These are phyloP conservation scores for Grigorovia jiainica DNA, from an alignment of 805 yeast genomes.

Conservation along the genomic window DNA sequence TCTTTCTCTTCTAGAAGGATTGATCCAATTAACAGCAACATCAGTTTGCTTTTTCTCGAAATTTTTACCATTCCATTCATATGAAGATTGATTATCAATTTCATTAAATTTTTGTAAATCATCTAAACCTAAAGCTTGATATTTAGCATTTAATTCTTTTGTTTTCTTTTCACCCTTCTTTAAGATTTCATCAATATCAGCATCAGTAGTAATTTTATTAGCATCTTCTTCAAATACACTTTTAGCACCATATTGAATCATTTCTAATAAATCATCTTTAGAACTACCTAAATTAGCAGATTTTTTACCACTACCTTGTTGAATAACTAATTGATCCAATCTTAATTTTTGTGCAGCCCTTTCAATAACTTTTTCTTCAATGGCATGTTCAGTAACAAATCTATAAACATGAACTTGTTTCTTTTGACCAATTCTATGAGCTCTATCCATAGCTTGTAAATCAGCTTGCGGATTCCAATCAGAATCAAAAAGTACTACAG, in stretches of 20 bases:
- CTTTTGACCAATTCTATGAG: conserved; percentile 94
- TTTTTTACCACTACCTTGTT: conserved; percentile 60
- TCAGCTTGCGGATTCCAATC: conserved; percentile 99
- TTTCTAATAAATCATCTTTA: conserved; percentile 61
- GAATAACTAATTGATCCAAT: conserved; percentile 88
- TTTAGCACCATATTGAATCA: conserved; percentile 97
- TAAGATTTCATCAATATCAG: conserved; percentile 78
- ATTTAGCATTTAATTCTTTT: conserved; percentile 65
- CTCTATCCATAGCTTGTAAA: conserved; percentile 96
- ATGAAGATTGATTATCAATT: conserved; percentile 70
- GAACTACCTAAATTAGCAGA: conserved; percentile 32
- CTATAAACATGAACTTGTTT: conserved; percentile 89
- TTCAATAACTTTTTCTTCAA: conserved; percentile 90
- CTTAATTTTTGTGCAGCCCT: conserved; percentile 90
- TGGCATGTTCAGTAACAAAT: conserved; percentile 89
- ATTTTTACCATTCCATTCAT: conserved; percentile 93
- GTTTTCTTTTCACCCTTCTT: conserved; percentile 78
- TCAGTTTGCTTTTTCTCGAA: conserved; percentile 33
- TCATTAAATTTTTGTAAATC: conserved; percentile 82
- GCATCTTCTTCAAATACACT: conserved; percentile 58
- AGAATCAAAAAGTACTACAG: conserved; percentile 79
- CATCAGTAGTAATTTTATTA: conserved; percentile 29
- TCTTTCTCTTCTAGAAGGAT: conserved; percentile 49
- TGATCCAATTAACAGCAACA: conserved; percentile 49
- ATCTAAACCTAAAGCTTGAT: conserved; percentile 79